Evolutionary conservation across 495 filamentous ascomycete species (phyloP).

Genomic region (Chaetomidium leptoderma): DNA sequence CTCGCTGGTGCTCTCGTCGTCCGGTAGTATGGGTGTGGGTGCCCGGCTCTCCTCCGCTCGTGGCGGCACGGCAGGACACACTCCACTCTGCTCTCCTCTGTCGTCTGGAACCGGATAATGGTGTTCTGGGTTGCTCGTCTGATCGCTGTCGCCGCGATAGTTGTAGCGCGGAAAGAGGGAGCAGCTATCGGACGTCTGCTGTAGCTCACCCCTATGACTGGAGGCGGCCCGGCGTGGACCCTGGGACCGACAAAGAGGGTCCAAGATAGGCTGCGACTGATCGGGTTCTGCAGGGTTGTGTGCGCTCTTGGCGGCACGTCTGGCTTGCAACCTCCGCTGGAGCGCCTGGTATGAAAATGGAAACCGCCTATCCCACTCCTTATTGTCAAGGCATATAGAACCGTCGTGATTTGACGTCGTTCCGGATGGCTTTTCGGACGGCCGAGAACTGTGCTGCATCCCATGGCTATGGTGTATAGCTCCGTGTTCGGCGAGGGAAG

Average conservation of each 20-base stretch:
- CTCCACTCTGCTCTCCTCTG: background rate
- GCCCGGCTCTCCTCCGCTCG: conserved; percentile 14
- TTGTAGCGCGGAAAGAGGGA: background rate
- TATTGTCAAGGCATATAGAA: conserved; percentile 15
- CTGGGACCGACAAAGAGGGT: conserved; percentile 11
- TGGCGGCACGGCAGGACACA: conserved; percentile 6
- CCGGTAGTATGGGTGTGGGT: conserved; percentile 10
- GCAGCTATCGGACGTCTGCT: background rate
- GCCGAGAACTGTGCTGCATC: conserved; percentile 16
- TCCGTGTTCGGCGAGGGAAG: conserved; percentile 15
- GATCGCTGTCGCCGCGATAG: background rate
- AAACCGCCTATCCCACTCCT: conserved; percentile 15
- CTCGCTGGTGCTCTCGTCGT: conserved; percentile 13
- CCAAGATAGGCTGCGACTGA: conserved; percentile 12
- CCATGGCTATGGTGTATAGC: conserved; percentile 15
- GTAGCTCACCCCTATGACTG: background rate
- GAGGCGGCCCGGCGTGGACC: conserved; percentile 8
- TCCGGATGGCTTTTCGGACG: conserved; percentile 13
- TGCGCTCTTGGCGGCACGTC: conserved; percentile 2
- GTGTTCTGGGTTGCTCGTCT: conserved; percentile 1
- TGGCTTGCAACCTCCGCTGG: background rate
- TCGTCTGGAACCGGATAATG: conserved; percentile 6
- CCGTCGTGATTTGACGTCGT: conserved; percentile 16
- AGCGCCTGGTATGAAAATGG: conserved; percentile 8
- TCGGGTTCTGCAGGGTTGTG: conserved; percentile 6